Conservation (phyloP, 352 stramenopile genomes). For the Blastocystis sp. region DNA sequence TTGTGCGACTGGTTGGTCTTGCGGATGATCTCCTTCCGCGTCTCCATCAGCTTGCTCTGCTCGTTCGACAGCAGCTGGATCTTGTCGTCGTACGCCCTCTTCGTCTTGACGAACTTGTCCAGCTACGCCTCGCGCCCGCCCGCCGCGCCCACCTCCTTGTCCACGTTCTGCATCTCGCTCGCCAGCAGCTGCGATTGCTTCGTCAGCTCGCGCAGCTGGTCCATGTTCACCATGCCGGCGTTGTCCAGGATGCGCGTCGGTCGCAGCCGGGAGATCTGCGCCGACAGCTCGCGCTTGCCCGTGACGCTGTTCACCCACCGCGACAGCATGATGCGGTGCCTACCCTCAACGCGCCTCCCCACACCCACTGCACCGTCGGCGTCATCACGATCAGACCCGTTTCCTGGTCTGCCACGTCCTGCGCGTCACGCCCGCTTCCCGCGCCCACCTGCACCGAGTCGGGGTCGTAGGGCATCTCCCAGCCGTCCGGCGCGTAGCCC, state of each 20-base stretch:
- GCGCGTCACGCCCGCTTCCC: neutral
- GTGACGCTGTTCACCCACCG: constrained; percentile 23
- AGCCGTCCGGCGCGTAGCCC: neutral
- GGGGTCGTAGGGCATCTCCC: neutral
- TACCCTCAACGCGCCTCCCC: neutral
- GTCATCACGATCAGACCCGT: constrained; percentile 22
- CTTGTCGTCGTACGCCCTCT: constrained; percentile 71
- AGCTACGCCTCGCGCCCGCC: constrained; percentile 70
- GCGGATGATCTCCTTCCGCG: neutral
- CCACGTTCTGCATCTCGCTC: neutral
- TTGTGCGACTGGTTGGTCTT: constrained; percentile 15
- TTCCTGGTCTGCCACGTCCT: neutral
- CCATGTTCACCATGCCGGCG: neutral
- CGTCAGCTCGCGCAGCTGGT: neutral
- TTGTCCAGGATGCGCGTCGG: neutral
- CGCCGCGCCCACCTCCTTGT: neutral
- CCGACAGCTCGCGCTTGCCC: neutral
- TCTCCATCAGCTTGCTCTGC: neutral
- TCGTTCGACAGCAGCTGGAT: neutral
- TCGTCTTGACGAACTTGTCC: constrained; percentile 74
- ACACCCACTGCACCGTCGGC: constrained; percentile 6
- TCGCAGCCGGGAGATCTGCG: neutral
- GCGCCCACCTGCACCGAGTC: neutral
- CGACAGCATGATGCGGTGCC: constrained; percentile 16
- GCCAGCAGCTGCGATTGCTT: neutral